phyloP scores from a whole-genome alignment of 805 yeast genomes.

The Suhomyces kilbournensis region DNA sequence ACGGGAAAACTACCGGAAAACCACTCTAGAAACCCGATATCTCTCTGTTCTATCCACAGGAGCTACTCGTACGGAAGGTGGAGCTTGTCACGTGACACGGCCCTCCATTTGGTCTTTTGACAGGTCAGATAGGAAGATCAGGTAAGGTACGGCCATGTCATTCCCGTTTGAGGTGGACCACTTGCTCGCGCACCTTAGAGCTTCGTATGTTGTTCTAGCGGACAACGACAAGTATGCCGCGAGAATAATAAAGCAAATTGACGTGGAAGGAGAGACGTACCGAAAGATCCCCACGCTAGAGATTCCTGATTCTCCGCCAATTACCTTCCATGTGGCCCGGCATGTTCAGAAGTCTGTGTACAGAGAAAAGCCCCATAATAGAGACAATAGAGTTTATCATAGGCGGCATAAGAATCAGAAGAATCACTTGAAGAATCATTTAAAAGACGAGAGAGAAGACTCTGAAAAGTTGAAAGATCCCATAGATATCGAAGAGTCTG shows the following conservation, averaged over 20 bases:
- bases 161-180: slow-evolving; percentile 33
- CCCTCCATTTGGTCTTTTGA: too few relatives aligned
- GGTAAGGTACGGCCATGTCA: too few relatives aligned
- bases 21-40: too few relatives aligned
- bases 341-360: slow-evolving; percentile 17
- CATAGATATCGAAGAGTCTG: too few relatives aligned
- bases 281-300: neutral
- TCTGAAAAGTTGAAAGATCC: too few relatives aligned
- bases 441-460: too few relatives aligned
- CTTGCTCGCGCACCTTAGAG: slow-evolving; percentile 28
- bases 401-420: neutral
- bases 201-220: slow-evolving; percentile 22
- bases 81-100: too few relatives aligned
- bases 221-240: slow-evolving; percentile 22
- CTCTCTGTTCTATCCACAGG: too few relatives aligned
- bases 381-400: neutral
- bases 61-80: too few relatives aligned
- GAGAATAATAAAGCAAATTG: slow-evolving; percentile 18
- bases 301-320: slow-evolving; percentile 30
- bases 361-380: too few relatives aligned
- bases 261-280: neutral
- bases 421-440: neutral
- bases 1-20: too few relatives aligned
- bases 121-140: too few relatives aligned
- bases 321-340: slow-evolving; percentile 24